Percentiles rank a stretch among this genome's conserved stretches.
phyloP scores from a whole-genome alignment of 2,329 filamentous ascomycete species.

The Zelopaecilomyces penicillatus region DNA sequence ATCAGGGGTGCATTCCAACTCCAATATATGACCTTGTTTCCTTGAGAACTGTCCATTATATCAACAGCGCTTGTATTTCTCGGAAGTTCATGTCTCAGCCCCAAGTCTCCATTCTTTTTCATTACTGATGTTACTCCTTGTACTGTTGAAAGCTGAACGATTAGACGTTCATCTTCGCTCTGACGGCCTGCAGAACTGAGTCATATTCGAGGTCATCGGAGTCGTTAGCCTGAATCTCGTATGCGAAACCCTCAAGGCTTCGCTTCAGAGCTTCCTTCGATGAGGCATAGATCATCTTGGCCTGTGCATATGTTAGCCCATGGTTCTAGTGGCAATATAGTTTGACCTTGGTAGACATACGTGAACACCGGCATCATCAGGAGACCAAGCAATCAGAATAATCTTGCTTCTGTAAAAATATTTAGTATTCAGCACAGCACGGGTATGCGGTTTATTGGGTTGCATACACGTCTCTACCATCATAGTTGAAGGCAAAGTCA shows the following conservation, averaged over 20 bases:
- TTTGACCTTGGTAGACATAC: conserved; percentile 39
- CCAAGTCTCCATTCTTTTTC: conserved; percentile 1
- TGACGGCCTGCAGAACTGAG: conserved; percentile 57
- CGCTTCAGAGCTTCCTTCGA: conserved; percentile 83
- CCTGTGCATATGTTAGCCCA: conserved; percentile 34
- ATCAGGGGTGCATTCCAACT: too few species aligned
- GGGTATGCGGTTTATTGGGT: background rate
- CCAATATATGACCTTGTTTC: background rate
- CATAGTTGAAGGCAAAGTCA: conserved; percentile 69
- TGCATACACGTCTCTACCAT: conserved; percentile 63
- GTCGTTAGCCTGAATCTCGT: conserved; percentile 79
- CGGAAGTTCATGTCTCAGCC: conserved; percentile 7
- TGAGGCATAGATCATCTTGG: conserved; percentile 85
- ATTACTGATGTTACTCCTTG: background rate
- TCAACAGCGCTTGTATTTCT: conserved; percentile 8
- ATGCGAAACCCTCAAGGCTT: conserved; percentile 64
- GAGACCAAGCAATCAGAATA: conserved; percentile 71
- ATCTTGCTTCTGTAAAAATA: conserved; percentile 57
- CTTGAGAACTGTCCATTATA: conserved; percentile 2
- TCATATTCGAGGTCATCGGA: conserved; percentile 73
- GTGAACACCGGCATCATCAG: conserved; percentile 71
- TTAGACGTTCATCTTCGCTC: conserved; percentile 21
- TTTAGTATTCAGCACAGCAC: conserved; percentile 16
- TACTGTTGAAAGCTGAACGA: background rate
- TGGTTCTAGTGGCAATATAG: background rate